Conservation (phyloP, 192 early-diverging fungal genomes). For the Backusella luteola region DNA sequence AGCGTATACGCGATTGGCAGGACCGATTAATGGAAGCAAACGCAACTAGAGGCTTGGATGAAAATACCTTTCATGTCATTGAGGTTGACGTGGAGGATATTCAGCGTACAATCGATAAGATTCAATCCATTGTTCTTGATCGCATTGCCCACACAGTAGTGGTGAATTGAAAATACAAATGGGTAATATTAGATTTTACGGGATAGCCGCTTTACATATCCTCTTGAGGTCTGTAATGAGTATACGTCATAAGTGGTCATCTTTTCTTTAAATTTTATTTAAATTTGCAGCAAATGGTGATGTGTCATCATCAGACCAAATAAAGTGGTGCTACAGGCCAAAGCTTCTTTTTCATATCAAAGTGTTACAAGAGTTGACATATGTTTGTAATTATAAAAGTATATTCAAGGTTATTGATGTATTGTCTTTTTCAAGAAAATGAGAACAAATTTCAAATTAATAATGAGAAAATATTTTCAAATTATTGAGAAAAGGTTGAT, state of each 20-base stretch:
- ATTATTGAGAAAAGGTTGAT: too few relatives aligned
- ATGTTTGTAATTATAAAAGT: neutral
- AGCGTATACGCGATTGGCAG: slow-evolving; percentile 1
- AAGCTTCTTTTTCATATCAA: neutral
- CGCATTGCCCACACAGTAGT: slow-evolving; percentile 3
- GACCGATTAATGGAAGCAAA: neutral
- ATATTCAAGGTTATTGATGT: neutral
- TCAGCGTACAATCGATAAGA: slow-evolving; percentile 5
- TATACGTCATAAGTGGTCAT: too few relatives aligned
- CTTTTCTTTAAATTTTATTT: neutral
- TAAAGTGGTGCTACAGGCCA: neutral
- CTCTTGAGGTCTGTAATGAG: too few relatives aligned
- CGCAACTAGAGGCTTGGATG: neutral
- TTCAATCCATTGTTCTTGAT: slow-evolving; percentile 10
- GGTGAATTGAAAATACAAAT: neutral
- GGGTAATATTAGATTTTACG: neutral
- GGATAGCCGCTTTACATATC: too few relatives aligned
- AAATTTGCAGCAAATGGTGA: neutral
- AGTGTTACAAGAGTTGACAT: neutral
- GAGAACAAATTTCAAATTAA: too few relatives aligned
- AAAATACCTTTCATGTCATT: neutral
- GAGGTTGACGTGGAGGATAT: slow-evolving; percentile 6
- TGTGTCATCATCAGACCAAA: neutral
- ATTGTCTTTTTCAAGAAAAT: too few relatives aligned
- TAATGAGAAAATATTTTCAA: too few relatives aligned